A percentile compares a stretch with the other conserved stretches of the same genome.
phyloP scores from a whole-genome alignment of 2,329 filamentous ascomycete genomes.

The Nigrospora sphaerica region DNA sequence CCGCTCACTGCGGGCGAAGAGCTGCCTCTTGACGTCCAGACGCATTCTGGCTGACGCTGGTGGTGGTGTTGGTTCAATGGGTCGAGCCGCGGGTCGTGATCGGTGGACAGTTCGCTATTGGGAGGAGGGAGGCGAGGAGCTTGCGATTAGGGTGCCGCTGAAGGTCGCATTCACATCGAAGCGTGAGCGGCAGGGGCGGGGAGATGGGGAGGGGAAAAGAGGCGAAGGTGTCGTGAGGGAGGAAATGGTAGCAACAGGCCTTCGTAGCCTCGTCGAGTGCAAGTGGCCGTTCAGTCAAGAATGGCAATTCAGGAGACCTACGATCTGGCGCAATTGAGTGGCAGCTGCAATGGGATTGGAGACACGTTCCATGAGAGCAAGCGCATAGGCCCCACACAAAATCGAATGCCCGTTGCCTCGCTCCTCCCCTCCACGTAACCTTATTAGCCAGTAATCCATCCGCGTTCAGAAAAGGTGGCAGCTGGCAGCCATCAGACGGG shows the following conservation, averaged over 20 bases:
- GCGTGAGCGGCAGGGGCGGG: background rate
- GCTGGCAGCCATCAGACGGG: too few relatives aligned
- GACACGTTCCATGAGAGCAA: background rate
- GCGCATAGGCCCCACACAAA: background rate
- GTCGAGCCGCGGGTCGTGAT: background rate
- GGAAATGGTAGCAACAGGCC: background rate
- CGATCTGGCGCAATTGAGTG: background rate
- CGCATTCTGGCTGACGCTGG: slow-evolving; percentile 20
- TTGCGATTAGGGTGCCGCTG: background rate
- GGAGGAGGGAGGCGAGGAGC: background rate
- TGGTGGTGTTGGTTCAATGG: background rate
- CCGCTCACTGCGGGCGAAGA: slow-evolving; percentile 85
- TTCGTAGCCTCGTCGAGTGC: background rate
- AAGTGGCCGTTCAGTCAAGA: background rate
- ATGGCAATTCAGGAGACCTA: background rate
- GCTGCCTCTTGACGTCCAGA: slow-evolving; percentile 56
- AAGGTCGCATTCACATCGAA: background rate
- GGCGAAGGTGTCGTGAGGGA: background rate
- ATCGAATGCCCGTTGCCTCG: background rate
- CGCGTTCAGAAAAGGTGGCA: too few relatives aligned
- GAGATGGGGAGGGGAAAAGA: background rate
- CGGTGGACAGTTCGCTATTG: background rate
- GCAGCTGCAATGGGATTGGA: background rate
- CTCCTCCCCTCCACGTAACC: too few relatives aligned
- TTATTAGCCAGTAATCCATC: too few relatives aligned